Evolutionary conservation across 225 moss, liverwort and hornwort genomes (phyloP).

Genomic region (Bryoerythrophyllum caledonicum): DNA sequence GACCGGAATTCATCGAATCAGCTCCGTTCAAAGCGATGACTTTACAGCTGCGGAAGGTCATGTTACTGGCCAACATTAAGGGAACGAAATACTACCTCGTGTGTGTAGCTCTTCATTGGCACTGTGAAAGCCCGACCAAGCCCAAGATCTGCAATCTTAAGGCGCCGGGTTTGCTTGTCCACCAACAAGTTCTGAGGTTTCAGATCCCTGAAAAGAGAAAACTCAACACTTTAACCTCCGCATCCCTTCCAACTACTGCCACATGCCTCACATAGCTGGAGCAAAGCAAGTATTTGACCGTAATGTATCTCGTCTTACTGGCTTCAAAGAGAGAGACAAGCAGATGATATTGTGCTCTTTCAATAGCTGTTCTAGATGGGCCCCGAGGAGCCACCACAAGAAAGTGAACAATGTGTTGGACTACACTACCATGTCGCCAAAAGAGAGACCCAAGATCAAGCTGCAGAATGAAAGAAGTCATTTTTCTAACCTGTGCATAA

Average conservation of each 20-base stretch:
- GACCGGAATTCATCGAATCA: not conserved
- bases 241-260: not conserved
- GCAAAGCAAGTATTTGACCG: not conserved
- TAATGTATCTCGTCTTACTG: not conserved
- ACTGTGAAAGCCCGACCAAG: constrained; percentile 57
- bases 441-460: too few relatives aligned
- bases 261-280: too few relatives aligned
- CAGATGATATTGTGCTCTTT: too few relatives aligned
- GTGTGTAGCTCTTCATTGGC: constrained; percentile 58
- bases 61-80: not conserved
- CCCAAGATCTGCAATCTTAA: constrained; percentile 58
- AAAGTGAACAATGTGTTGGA: not conserved
- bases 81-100: constrained; percentile 28
- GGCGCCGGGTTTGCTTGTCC: constrained; percentile 50
- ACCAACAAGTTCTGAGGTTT: constrained; percentile 61
- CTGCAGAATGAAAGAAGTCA: not conserved
- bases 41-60: not conserved
- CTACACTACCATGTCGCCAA: rapidly evolving
- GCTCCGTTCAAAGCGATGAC: not conserved
- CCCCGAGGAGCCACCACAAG: too few relatives aligned
- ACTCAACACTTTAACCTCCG: not conserved
- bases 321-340: not conserved
- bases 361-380: too few relatives aligned
- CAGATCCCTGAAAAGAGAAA: constrained; percentile 31
- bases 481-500: constrained; percentile 47